phyloP scores from a whole-genome alignment of 257 asterid genomes.

The Capsicum rhomboideum region DNA sequence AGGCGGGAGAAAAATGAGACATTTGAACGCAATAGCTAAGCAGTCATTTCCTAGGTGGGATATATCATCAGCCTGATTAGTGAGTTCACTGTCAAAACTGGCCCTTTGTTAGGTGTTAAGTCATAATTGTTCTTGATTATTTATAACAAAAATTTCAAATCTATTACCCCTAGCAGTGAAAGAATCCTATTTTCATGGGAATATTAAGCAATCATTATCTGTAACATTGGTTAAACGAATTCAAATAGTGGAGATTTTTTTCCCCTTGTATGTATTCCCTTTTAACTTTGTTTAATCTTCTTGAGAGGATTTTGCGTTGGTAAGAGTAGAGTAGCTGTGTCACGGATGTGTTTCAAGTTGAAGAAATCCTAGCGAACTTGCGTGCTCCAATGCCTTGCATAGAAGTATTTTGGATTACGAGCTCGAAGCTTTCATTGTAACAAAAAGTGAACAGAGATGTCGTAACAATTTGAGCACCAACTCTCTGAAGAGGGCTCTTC shows the following conservation, averaged over 20 bases:
- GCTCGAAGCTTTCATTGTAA: background rate
- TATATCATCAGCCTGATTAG: conserved; percentile 5
- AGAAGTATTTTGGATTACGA: too few species aligned
- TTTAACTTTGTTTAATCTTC: background rate
- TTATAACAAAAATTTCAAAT: background rate
- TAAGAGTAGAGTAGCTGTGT: too few species aligned
- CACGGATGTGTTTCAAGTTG: background rate
- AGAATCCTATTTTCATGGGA: background rate
- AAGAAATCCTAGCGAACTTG: background rate
- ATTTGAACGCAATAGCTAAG: conserved; percentile 21
- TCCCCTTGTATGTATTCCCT: background rate
- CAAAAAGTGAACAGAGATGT: background rate
- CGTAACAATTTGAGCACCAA: background rate
- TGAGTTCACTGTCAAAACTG: background rate
- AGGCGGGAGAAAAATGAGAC: conserved; percentile 18
- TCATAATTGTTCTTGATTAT: background rate
- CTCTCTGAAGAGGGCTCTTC: background rate
- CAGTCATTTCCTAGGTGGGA: conserved; percentile 26
- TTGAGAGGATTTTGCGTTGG: background rate
- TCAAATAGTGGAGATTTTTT: background rate
- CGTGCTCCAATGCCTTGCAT: too few species aligned
- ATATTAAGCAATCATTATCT: background rate
- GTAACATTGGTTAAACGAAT: background rate
- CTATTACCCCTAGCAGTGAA: background rate
- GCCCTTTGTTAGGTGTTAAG: background rate